Conservation (phyloP, 2,329 filamentous ascomycete genomes). For the Neoascochyta sp. region DNA sequence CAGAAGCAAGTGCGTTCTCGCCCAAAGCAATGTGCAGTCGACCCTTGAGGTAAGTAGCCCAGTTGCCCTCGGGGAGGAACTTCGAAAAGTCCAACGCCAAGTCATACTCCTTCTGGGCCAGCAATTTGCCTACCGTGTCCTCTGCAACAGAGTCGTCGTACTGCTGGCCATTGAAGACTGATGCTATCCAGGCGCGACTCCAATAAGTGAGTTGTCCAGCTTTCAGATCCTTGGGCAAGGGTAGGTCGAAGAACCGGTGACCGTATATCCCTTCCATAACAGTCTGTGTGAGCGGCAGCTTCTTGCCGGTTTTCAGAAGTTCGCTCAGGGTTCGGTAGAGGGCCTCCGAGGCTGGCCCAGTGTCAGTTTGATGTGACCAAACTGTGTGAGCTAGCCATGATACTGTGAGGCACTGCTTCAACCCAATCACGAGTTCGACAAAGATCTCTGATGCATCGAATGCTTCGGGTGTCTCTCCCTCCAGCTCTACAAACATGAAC, state of each 20-base stretch:
- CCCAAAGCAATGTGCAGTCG: conserved; percentile 71
- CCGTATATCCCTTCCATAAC: conserved; percentile 37
- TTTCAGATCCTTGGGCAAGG: conserved; percentile 23
- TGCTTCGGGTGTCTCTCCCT: conserved; percentile 65
- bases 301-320: conserved; percentile 19
- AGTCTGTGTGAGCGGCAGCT: conserved; percentile 35
- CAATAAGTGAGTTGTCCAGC: conserved; percentile 43
- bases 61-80: conserved; percentile 56
- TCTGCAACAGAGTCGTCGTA: conserved; percentile 38
- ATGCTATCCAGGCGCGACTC: conserved; percentile 45
- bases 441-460: conserved; percentile 62
- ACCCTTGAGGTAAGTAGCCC: conserved; percentile 76
- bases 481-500: conserved; percentile 68
- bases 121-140: conserved; percentile 44
- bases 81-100: conserved; percentile 64
- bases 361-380: conserved; percentile 31
- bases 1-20: conserved; percentile 68
- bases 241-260: conserved; percentile 29
- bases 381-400: conserved; percentile 35
- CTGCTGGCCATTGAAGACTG: conserved; percentile 33
- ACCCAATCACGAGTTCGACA: conserved; percentile 54
- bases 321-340: conserved; percentile 24
- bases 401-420: conserved; percentile 37
- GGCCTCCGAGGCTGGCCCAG: conserved; percentile 25
- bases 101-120: conserved; percentile 43